Evolutionary conservation across 2,329 filamentous ascomycete species (phyloP).

Genomic region (Leptographium wingfieldii): DNA sequence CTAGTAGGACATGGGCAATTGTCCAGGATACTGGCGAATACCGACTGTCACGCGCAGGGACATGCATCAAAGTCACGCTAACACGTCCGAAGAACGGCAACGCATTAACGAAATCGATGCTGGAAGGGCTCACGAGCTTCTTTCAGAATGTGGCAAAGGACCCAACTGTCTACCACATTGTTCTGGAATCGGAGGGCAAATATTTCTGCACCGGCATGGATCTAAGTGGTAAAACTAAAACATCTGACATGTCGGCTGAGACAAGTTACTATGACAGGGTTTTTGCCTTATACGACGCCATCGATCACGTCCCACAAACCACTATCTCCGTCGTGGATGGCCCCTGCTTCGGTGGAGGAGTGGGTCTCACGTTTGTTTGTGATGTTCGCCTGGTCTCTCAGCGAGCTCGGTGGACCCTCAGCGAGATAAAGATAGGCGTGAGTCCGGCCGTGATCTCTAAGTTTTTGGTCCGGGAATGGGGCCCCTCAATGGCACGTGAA

Average conservation of each 20-base stretch:
- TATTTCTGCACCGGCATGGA: conserved; percentile 3
- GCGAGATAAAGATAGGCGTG: background rate
- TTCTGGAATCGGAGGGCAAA: background rate
- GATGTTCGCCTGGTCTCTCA: background rate
- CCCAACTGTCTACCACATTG: background rate
- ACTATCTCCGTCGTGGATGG: background rate
- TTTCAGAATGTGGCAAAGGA: background rate
- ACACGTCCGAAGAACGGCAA: background rate
- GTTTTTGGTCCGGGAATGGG: conserved; percentile 1
- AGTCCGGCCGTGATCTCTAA: background rate
- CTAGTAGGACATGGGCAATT: background rate
- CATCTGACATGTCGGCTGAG: background rate
- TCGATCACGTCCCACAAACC: background rate
- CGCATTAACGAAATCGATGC: background rate
- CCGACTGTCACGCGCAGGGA: background rate
- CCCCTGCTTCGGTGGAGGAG: conserved; percentile 1
- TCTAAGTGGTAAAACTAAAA: background rate
- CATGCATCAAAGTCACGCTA: background rate
- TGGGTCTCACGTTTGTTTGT: background rate
- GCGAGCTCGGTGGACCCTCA: background rate
- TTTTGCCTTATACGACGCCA: background rate
- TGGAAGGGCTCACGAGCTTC: background rate
- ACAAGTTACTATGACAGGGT: background rate
- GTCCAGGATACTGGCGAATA: background rate
- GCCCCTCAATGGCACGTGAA: background rate